phyloP scores from a whole-genome alignment of 139 green algal species.

The Coelastrella sp. region DNA sequence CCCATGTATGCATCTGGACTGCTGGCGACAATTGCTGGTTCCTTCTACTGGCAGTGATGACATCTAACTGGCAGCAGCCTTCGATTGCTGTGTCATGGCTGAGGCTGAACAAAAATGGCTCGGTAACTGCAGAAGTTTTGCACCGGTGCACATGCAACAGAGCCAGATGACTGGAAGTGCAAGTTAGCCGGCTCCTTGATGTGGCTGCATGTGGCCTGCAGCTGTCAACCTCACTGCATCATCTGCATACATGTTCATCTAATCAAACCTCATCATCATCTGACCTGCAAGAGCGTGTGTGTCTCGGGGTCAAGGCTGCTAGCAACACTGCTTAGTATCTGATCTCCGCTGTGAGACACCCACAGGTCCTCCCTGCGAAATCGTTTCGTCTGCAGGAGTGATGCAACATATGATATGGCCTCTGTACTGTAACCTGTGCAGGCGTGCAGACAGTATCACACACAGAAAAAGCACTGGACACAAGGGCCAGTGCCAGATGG shows the following conservation, averaged over 20 bases:
- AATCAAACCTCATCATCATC: not conserved
- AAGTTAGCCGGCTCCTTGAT: not conserved
- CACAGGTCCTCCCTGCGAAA: constrained; percentile 19
- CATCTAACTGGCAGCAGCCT: not conserved
- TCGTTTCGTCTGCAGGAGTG: not conserved
- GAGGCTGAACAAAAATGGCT: not conserved
- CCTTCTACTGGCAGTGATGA: too few species aligned
- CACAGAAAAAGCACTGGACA: not conserved
- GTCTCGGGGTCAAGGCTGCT: not conserved
- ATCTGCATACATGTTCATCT: not conserved
- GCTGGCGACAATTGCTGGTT: too few species aligned
- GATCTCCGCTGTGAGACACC: constrained; percentile 36
- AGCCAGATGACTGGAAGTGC: not conserved
- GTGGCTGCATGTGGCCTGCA: not conserved
- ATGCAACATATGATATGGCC: constrained; percentile 23
- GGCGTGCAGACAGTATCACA: too few species aligned
- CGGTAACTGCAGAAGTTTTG: too few species aligned
- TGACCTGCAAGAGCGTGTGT: not conserved
- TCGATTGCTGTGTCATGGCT: not conserved
- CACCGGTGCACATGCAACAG: not conserved
- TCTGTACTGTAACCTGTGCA: constrained; percentile 39
- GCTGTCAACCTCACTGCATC: not conserved
- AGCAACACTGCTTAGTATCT: not conserved
- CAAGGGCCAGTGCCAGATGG: not conserved
- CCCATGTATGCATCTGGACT: too few species aligned